Evolutionary conservation across 2,329 filamentous ascomycete genomes (phyloP), one percentile per base, ranked within the genome.

Genomic region (Boeremia lycopersici): DNA sequence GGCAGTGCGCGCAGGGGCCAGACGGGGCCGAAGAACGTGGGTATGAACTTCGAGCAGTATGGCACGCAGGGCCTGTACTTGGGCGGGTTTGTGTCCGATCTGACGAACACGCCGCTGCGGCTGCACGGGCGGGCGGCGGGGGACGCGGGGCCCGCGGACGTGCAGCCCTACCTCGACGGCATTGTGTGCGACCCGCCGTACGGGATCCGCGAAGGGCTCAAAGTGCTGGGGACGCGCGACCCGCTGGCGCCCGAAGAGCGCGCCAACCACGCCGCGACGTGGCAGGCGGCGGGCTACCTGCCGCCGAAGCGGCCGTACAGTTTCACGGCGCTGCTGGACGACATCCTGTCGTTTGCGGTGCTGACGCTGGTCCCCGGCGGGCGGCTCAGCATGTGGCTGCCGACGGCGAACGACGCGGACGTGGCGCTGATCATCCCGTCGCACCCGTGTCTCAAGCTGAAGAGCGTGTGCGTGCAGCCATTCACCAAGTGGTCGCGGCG

Each of bases 171-270:
- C n/a, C 86, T 98, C 55, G 93, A 99, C 74, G 93, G 91, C 4
- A 96, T 99, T 55, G 82, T 98, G 6, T 98, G 93, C 68, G 95
- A 99, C 76, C 95, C 95, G 15, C 95, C 95, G 0, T 99, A 99
- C 70, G 95, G 95, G 2, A 92, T 99, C 6, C 84, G 95, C 42
- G 95, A 99, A 75, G 95, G 95, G 0, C 76, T 98, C 56, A 90
- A 90, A 67, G 93, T 99, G 2, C 81, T 99, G 0, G 95, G 95
- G 0, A 83, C 85, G 48, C 86, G 88, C 59, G 87, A 95, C 15
- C 51, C 62, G 17, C 61, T 71, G 1, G 60, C 60, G 12, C 65
- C 67, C 5, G 13, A 46, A 6, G 69, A 72, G 42, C 59, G 60
- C 6, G 54, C 64, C 26, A 64, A 63, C 4, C 71, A 74, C 45